A percentile compares a stretch with the other conserved stretches of the same genome.
These are phyloP conservation scores for Gelatoporia subvermispora DNA, from an alignment of 768 basidiomycete genomes.

Conservation along the genomic window DNA sequence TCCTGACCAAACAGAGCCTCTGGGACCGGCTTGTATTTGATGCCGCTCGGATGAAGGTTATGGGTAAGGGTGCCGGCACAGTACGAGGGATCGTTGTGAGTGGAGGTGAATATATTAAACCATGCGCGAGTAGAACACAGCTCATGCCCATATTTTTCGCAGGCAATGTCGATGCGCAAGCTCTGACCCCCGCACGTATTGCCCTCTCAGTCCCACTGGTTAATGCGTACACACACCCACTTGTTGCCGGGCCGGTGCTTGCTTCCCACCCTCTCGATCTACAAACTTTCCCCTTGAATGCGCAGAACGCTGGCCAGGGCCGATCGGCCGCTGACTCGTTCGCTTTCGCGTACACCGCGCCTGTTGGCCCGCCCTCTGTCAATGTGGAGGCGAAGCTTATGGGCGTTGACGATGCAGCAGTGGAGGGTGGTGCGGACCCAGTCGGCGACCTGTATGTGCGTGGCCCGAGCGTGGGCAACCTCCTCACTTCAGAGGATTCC, in stretches of 20 bases:
- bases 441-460: conserved; percentile 55
- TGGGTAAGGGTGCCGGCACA: conserved; percentile 57
- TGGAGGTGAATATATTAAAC: conserved; percentile 47
- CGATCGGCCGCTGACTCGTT: conserved; percentile 26
- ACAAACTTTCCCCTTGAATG: conserved; percentile 55
- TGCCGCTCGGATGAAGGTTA: conserved; percentile 50
- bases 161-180: conserved; percentile 47
- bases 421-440: conserved; percentile 68
- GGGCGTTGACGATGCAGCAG: conserved; percentile 55
- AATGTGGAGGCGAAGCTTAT: conserved; percentile 83
- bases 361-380: conserved; percentile 75
- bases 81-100: conserved; percentile 68
- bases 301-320: neutral
- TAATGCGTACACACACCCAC: conserved; percentile 53
- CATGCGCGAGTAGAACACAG: neutral
- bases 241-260: conserved; percentile 72
- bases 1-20: conserved; percentile 70
- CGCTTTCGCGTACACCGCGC: conserved; percentile 37
- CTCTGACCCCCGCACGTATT: conserved; percentile 61
- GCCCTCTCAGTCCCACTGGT: conserved; percentile 76
- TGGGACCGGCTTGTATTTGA: conserved; percentile 83
- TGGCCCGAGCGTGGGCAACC: conserved; percentile 68
- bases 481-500: conserved; percentile 35
- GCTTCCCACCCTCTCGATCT: conserved; percentile 83
- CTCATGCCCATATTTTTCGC: neutral